phyloP scores from a whole-genome alignment of 2,329 filamentous ascomycete genomes.

The Diaporthe longicolla region DNA sequence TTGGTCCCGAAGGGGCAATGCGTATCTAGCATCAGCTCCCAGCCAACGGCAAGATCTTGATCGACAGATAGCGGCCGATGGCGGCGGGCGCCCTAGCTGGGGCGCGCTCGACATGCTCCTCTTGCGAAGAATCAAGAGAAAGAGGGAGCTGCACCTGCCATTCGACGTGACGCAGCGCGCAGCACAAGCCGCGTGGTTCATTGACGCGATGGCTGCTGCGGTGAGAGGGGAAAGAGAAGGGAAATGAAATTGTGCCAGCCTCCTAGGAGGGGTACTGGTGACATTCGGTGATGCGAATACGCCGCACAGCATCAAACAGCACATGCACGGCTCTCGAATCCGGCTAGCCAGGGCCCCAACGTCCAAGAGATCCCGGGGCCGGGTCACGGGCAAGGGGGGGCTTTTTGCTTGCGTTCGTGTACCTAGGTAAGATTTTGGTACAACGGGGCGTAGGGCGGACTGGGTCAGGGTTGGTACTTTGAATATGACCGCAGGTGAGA shows the following conservation, averaged over 20 bases:
- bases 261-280: not conserved
- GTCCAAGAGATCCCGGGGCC: conserved; percentile 9
- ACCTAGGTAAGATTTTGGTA: not conserved
- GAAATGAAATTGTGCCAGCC: conserved; percentile 19
- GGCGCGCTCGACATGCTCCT: not conserved
- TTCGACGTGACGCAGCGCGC: not conserved
- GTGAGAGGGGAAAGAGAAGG: not conserved
- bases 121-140: not conserved
- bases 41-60: conserved; percentile 30
- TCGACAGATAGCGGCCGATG: conserved; percentile 26
- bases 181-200: conserved; percentile 17
- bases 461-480: conserved; percentile 31
- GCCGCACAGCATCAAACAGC: not conserved
- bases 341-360: conserved; percentile 31
- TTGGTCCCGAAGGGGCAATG: conserved; percentile 25
- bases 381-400: not conserved
- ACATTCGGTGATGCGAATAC: conserved; percentile 17
- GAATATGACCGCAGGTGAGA: conserved; percentile 19
- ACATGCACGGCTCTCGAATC: conserved; percentile 13
- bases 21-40: conserved; percentile 30
- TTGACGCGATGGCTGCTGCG: not conserved
- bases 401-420: not conserved
- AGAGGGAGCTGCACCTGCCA: conserved; percentile 4
- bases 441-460: conserved; percentile 4
- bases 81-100: conserved; percentile 19